Percentiles rank a stretch among this genome's conserved stretches.
phyloP scores from a whole-genome alignment of 495 filamentous ascomycete species.

The Mytilinidion resinicola region DNA sequence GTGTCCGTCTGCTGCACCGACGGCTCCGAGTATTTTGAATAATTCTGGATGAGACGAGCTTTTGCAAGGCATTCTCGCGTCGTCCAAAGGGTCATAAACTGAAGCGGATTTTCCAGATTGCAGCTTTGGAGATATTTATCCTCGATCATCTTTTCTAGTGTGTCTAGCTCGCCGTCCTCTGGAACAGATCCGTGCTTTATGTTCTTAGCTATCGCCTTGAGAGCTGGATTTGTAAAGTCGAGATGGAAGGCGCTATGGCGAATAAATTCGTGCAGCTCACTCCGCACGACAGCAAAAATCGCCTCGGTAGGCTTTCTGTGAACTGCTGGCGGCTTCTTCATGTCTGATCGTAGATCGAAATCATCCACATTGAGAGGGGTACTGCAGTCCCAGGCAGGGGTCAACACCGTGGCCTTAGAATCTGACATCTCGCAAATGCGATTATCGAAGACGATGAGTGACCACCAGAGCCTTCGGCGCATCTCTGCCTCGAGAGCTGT shows the following conservation, averaged over 20 bases:
- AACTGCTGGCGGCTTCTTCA: slow-evolving; percentile 39
- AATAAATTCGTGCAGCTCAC: slow-evolving; percentile 44
- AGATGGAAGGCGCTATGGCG: slow-evolving; percentile 45
- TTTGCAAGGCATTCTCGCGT: slow-evolving; percentile 43
- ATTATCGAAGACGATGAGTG: slow-evolving; percentile 46
- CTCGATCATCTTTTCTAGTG: slow-evolving; percentile 43
- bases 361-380: slow-evolving; percentile 52
- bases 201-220: slow-evolving; percentile 39
- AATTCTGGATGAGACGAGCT: slow-evolving; percentile 43
- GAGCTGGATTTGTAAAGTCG: slow-evolving; percentile 44
- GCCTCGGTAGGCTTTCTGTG: slow-evolving; percentile 44
- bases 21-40: slow-evolving; percentile 31
- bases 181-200: slow-evolving; percentile 10
- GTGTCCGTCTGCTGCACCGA: slow-evolving; percentile 28
- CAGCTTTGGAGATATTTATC: slow-evolving; percentile 45
- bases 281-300: slow-evolving; percentile 46
- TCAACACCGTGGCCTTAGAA: slow-evolving; percentile 34
- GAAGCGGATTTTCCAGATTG: slow-evolving; percentile 45
- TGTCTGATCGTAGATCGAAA: slow-evolving; percentile 47
- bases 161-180: slow-evolving; percentile 32
- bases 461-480: slow-evolving; percentile 57
- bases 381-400: slow-evolving; percentile 52
- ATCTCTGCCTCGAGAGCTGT: slow-evolving; percentile 49
- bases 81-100: slow-evolving; percentile 50
- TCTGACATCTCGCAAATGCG: slow-evolving; percentile 46